Percentiles rank a stretch among this genome's conserved stretches.
These are phyloP conservation scores for Dactylorhiza incarnata DNA, from an alignment of 106 monocot genomes.

Conservation along the genomic window DNA sequence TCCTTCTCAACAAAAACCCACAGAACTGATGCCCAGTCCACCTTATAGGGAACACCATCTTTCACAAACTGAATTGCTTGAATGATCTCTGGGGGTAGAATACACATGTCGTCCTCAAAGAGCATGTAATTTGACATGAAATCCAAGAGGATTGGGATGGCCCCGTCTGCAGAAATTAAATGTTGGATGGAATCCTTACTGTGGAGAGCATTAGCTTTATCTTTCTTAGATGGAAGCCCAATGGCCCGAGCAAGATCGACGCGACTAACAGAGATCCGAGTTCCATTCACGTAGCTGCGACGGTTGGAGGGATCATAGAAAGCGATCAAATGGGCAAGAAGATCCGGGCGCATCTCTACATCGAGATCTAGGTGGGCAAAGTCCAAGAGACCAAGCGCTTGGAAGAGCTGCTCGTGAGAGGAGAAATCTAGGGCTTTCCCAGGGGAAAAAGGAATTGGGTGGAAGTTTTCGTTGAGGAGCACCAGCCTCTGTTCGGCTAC, in stretches of 20 bases:
- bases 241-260: conserved; percentile 38
- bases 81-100: conserved; percentile 46
- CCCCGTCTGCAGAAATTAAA: conserved; percentile 16
- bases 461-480: conserved; percentile 19
- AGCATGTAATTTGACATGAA: conserved; percentile 55
- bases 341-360: conserved; percentile 36
- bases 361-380: conserved; percentile 37
- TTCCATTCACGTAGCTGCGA: conserved; percentile 34
- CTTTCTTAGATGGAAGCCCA: conserved; percentile 34
- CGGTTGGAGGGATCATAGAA: conserved; percentile 33
- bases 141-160: conserved; percentile 18
- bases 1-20: conserved; percentile 85
- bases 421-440: conserved; percentile 12
- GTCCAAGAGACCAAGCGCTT: conserved; percentile 51
- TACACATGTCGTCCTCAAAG: conserved; percentile 35
- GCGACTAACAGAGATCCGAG: conserved; percentile 22
- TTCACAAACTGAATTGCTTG: conserved; percentile 42
- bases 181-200: not conserved
- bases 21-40: conserved; percentile 75
- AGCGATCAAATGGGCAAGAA: conserved; percentile 46
- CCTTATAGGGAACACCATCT: conserved; percentile 57
- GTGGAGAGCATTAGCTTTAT: not conserved
- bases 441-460: conserved; percentile 21
- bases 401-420: conserved; percentile 45
- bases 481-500: conserved; percentile 16